These are phyloP conservation scores for Peronospora farinosa DNA, from an alignment of 352 stramenopile species.

Conservation along the genomic window DNA sequence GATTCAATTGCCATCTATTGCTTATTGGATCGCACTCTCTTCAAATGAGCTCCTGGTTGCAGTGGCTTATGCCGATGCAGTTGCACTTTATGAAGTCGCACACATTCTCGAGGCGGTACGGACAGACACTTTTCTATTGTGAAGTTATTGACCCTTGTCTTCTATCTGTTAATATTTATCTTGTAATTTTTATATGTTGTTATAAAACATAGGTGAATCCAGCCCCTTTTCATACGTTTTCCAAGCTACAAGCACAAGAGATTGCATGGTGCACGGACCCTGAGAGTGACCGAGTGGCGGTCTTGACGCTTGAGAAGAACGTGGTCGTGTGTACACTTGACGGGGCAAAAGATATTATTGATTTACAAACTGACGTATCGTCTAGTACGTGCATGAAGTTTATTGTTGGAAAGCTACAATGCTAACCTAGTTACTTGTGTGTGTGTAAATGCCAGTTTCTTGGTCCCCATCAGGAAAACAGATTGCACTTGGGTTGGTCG, in stretches of 20 bases:
- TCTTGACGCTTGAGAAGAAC: conserved; percentile 39
- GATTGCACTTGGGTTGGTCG: conserved; percentile 37
- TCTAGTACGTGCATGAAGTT: conserved; percentile 15
- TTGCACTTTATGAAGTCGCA: conserved; percentile 58
- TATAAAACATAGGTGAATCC: conserved; percentile 19
- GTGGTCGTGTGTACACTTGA: conserved; percentile 37
- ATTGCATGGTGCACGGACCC: conserved; percentile 41
- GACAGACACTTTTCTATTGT: neutral
- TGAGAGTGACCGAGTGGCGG: conserved; percentile 23
- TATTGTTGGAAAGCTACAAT: neutral
- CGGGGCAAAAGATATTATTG: conserved; percentile 19
- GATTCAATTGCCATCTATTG: conserved; percentile 34
- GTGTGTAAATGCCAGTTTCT: conserved; percentile 20
- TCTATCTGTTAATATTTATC: conserved; percentile 1
- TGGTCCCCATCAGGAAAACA: conserved; percentile 45
- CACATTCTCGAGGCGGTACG: conserved; percentile 46
- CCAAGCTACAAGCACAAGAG: conserved; percentile 36
- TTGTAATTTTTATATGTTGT: neutral
- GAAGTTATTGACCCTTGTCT: neutral
- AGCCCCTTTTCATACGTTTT: conserved; percentile 34
- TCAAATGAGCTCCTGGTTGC: conserved; percentile 43
- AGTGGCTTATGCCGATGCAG: conserved; percentile 38
- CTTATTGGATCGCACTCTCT: conserved; percentile 51
- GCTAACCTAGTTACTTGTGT: neutral
- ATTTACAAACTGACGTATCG: conserved; percentile 16